Evolutionary conservation across 2,329 filamentous ascomycete species (phyloP).

Genomic region (Aspergillus sp.): DNA sequence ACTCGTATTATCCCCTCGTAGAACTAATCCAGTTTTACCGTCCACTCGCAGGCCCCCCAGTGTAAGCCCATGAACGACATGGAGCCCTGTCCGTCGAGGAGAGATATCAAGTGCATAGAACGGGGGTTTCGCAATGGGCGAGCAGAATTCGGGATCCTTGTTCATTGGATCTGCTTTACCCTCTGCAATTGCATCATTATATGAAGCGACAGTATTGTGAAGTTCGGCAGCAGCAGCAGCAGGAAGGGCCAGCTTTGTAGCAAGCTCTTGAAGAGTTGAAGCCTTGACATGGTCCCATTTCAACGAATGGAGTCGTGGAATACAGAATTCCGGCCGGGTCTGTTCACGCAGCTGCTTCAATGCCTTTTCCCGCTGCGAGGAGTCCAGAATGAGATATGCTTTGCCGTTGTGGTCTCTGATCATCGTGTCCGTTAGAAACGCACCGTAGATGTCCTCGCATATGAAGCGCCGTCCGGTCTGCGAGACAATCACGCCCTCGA

Average conservation of each 20-base stretch:
- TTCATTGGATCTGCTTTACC: neutral
- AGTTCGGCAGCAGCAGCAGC: neutral
- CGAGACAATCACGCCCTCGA: neutral
- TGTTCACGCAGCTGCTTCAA: neutral
- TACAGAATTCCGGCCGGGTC: neutral
- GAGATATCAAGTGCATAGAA: neutral
- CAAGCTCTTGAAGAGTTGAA: neutral
- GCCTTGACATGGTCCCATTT: neutral
- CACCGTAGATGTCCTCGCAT: neutral
- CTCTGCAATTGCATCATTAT: neutral
- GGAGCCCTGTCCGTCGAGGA: neutral
- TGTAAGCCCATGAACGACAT: neutral
- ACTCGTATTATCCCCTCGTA: neutral
- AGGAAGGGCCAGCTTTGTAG: neutral
- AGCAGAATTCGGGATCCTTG: neutral
- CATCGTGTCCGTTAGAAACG: neutral
- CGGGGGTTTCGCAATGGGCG: neutral
- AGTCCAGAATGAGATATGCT: neutral
- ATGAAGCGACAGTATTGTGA: neutral
- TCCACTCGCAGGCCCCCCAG: neutral
- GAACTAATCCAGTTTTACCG: neutral
- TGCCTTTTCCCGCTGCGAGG: neutral
- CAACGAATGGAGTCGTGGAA: neutral
- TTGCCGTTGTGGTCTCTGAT: neutral
- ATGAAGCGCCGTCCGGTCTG: neutral